These are phyloP conservation scores for Auricularia sp. DNA, from an alignment of 768 basidiomycete genomes.

Conservation along the genomic window DNA sequence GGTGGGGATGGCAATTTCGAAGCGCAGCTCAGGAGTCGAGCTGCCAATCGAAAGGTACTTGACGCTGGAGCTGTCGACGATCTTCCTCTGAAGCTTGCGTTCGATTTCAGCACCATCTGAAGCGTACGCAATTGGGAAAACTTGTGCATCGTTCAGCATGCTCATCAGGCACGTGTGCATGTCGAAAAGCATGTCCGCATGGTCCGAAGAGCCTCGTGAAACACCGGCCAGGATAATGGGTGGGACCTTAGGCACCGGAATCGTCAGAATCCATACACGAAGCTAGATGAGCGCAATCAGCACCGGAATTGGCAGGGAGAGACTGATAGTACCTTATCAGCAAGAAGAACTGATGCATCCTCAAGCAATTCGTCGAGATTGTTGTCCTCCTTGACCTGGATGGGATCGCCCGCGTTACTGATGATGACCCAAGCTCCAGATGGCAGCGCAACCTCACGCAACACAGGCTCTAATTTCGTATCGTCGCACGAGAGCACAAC, in stretches of 20 bases:
- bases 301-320: no score
- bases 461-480: slow-evolving; percentile 21
- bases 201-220: not conserved
- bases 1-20: slow-evolving; percentile 7
- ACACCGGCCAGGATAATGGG: slow-evolving; percentile 27
- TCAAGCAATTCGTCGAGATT: slow-evolving; percentile 10
- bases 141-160: not conserved
- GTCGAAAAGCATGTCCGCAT: not conserved
- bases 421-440: slow-evolving; percentile 14
- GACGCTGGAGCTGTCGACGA: slow-evolving; percentile 6
- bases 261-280: slow-evolving; percentile 22
- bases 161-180: not conserved
- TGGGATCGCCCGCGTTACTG: slow-evolving; percentile 15
- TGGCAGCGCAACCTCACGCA: slow-evolving; percentile 10
- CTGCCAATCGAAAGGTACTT: not conserved
- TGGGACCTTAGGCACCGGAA: slow-evolving; percentile 24
- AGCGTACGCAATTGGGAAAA: slow-evolving; percentile 23
- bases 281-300: no score
- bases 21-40: not conserved
- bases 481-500: slow-evolving; percentile 24
- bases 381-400: slow-evolving; percentile 16
- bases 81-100: slow-evolving; percentile 15
- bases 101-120: slow-evolving; percentile 27
- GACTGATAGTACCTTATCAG: slow-evolving; percentile 14
- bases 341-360: slow-evolving; percentile 8